Evolutionary conservation across 805 yeast species (phyloP).

Genomic region (Yarrowia sp.): DNA sequence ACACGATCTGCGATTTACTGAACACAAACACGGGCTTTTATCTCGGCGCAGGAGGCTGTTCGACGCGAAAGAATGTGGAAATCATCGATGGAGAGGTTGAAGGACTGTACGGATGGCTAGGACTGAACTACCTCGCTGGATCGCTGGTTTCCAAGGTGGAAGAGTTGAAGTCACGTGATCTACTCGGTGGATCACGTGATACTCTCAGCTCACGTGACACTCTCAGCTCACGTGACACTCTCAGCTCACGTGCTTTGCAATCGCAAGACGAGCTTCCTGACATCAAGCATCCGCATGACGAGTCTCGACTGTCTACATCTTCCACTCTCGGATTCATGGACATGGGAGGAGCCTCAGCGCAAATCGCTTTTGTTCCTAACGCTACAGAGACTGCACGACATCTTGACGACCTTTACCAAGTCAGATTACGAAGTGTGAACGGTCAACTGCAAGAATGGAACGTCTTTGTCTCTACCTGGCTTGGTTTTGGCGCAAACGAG

Average conservation of each 20-base stretch:
- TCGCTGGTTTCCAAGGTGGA: constrained; percentile 42
- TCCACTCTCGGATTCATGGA: constrained; percentile 88
- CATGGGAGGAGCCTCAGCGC: constrained; percentile 99
- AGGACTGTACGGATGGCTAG: constrained; percentile 95
- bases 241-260: constrained; percentile 33
- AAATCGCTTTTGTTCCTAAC: constrained; percentile 86
- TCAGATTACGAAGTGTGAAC: constrained; percentile 65
- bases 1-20: constrained; percentile 59
- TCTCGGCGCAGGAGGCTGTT: constrained; percentile 50
- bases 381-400: constrained; percentile 60
- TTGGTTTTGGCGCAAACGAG: constrained; percentile 96
- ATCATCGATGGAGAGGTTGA: constrained; percentile 93
- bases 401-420: constrained; percentile 66
- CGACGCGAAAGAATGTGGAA: constrained; percentile 57
- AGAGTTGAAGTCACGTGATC: background rate
- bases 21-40: constrained; percentile 55
- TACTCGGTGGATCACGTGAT: too few relatives aligned
- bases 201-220: too few relatives aligned
- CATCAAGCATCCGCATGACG: constrained; percentile 32
- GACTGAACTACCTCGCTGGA: constrained; percentile 78
- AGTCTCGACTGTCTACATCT: background rate
- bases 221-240: constrained; percentile 29
- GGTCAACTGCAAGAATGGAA: constrained; percentile 51
- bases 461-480: constrained; percentile 93
- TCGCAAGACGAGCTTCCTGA: constrained; percentile 30